Percentiles rank a stretch among this genome's conserved stretches.
These are phyloP conservation scores for Bimuria novae-zelandiae DNA, from an alignment of 2,329 filamentous ascomycete genomes.

Conservation along the genomic window DNA sequence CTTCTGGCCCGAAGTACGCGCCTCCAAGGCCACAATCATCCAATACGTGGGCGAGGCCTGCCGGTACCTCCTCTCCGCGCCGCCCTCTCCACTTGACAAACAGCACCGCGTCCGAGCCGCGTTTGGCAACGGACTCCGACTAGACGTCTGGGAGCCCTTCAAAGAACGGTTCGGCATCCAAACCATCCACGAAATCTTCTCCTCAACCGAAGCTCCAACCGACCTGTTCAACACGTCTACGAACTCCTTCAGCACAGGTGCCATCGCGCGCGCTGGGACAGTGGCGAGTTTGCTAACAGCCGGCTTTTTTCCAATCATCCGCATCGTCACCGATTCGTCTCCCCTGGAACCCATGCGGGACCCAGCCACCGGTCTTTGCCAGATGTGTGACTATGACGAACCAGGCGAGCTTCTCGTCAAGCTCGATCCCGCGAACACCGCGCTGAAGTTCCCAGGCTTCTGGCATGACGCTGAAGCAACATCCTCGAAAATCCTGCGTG, in stretches of 20 bases:
- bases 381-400: slow-evolving; percentile 63
- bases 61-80: slow-evolving; percentile 44
- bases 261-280: slow-evolving; percentile 72
- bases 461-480: slow-evolving; percentile 52
- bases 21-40: slow-evolving; percentile 43
- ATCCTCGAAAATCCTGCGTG: slow-evolving; percentile 36
- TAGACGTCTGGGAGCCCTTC: slow-evolving; percentile 49
- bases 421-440: slow-evolving; percentile 50
- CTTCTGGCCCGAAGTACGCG: slow-evolving; percentile 45
- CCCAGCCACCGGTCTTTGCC: slow-evolving; percentile 67
- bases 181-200: slow-evolving; percentile 47
- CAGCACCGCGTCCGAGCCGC: slow-evolving; percentile 38
- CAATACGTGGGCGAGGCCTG: slow-evolving; percentile 49
- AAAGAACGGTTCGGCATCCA: slow-evolving; percentile 46
- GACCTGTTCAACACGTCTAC: slow-evolving; percentile 55
- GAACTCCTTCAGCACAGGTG: slow-evolving; percentile 65
- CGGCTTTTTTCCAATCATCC: slow-evolving; percentile 64
- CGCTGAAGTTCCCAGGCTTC: slow-evolving; percentile 65
- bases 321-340: slow-evolving; percentile 68
- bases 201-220: slow-evolving; percentile 60
- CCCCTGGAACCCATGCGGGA: slow-evolving; percentile 63
- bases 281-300: slow-evolving; percentile 58
- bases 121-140: slow-evolving; percentile 49
- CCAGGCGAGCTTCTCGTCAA: slow-evolving; percentile 71
- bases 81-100: slow-evolving; percentile 36